These are phyloP conservation scores for Pyrus bretschneideri DNA, from an alignment of 306 rosid species.

Conservation along the genomic window DNA sequence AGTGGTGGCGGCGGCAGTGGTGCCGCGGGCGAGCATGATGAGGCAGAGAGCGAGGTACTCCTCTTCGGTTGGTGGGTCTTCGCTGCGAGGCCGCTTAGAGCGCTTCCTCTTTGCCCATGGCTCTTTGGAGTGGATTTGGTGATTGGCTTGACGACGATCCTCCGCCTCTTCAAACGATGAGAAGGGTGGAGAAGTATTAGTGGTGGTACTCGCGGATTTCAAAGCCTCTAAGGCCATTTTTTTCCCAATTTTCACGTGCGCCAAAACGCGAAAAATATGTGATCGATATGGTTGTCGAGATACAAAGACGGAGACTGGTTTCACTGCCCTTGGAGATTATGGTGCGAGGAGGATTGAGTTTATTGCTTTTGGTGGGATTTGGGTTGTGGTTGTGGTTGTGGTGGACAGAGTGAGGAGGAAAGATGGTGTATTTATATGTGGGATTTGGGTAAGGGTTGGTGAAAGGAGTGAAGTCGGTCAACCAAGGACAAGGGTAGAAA, in stretches of 20 bases:
- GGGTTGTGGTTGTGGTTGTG: background rate
- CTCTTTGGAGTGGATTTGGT: conserved; percentile 32
- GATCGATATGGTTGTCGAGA: background rate
- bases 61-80: conserved; percentile 48
- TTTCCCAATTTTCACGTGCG: background rate
- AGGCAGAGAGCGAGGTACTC: conserved; percentile 96
- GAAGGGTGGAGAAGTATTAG: background rate
- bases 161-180: conserved; percentile 8
- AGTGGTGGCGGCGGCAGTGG: background rate
- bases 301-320: background rate
- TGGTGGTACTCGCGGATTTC: conserved; percentile 51
- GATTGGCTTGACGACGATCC: background rate
- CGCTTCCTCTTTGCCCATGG: conserved; percentile 72
- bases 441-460: conserved; percentile 9
- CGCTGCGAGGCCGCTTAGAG: conserved; percentile 49
- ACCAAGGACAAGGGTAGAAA: conserved; percentile 24
- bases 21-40: conserved; percentile 80
- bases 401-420: background rate
- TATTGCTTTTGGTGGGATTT: background rate
- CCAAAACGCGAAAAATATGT: background rate
- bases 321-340: background rate
- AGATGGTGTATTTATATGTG: background rate
- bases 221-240: conserved; percentile 75
- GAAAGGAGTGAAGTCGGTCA: conserved; percentile 70
- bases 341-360: background rate